Percentiles rank a stretch among this genome's conserved stretches.
These are phyloP conservation scores for Syzygium syzygioides DNA, from an alignment of 441 rosid genomes.

Conservation along the genomic window DNA sequence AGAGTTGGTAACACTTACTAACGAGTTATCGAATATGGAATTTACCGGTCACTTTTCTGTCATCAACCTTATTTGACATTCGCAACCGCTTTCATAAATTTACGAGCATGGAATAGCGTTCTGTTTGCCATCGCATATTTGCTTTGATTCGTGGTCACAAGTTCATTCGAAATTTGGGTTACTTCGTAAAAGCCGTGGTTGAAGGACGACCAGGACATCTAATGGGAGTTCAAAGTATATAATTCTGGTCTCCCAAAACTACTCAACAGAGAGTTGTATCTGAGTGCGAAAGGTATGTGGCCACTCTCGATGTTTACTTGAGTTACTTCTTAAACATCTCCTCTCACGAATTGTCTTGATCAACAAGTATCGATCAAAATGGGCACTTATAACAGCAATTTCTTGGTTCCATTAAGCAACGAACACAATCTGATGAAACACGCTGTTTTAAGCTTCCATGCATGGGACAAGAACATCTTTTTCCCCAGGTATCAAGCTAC, in stretches of 20 bases:
- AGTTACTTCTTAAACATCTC: background rate
- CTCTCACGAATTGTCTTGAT: background rate
- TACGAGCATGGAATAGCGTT: background rate
- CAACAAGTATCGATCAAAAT: background rate
- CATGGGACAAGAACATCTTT: background rate
- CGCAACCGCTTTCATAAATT: background rate
- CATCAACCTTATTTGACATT: background rate
- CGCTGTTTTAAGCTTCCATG: background rate
- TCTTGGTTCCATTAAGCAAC: background rate
- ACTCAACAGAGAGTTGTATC: background rate
- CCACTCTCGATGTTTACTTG: background rate
- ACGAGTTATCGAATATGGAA: background rate
- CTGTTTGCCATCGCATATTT: background rate
- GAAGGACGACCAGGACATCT: background rate
- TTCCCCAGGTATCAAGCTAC: background rate
- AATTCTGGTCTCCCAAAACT: too few species aligned
- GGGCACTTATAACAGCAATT: background rate
- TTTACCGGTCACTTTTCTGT: background rate
- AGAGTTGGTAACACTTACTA: background rate
- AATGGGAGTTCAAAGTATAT: background rate
- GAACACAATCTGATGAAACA: background rate
- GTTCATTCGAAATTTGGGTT: background rate
- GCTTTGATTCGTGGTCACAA: background rate
- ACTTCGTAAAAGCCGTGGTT: background rate
- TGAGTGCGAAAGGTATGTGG: background rate